Conservation (phyloP, 2,329 filamentous ascomycete genomes). For the Clonostachys rosea region DNA sequence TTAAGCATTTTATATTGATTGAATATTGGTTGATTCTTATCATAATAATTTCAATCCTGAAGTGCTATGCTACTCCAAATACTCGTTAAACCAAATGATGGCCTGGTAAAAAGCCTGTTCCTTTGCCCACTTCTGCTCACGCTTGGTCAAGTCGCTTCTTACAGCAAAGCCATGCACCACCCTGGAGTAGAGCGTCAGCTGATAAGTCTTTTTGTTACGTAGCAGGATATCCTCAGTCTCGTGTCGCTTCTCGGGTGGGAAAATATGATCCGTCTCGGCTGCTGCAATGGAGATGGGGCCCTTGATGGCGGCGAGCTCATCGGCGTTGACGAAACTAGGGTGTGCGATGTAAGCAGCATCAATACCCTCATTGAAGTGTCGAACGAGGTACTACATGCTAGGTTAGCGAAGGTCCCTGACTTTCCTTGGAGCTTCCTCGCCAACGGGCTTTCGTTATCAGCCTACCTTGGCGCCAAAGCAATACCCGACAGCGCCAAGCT, state of each 20-base stretch:
- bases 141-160: conserved; percentile 56
- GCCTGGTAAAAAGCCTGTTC: conserved; percentile 80
- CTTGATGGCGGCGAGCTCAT: conserved; percentile 61
- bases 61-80: background rate
- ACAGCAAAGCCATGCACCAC: conserved; percentile 74
- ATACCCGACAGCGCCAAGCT: conserved; percentile 64
- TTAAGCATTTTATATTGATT: no score
- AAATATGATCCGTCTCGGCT: conserved; percentile 61
- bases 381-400: conserved; percentile 48
- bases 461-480: conserved; percentile 64
- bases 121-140: conserved; percentile 63
- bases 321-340: conserved; percentile 67
- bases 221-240: conserved; percentile 58
- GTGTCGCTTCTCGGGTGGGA: conserved; percentile 59
- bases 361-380: conserved; percentile 59
- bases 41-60: no score
- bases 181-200: conserved; percentile 71
- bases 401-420: no score
- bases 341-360: conserved; percentile 72
- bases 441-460: no score
- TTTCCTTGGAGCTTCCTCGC: no score
- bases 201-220: conserved; percentile 54
- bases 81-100: conserved; percentile 26
- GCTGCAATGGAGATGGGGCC: conserved; percentile 65
- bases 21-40: no score